Conservation (phyloP, 177 flowering plant genomes). For the Telopea speciosissima region DNA sequence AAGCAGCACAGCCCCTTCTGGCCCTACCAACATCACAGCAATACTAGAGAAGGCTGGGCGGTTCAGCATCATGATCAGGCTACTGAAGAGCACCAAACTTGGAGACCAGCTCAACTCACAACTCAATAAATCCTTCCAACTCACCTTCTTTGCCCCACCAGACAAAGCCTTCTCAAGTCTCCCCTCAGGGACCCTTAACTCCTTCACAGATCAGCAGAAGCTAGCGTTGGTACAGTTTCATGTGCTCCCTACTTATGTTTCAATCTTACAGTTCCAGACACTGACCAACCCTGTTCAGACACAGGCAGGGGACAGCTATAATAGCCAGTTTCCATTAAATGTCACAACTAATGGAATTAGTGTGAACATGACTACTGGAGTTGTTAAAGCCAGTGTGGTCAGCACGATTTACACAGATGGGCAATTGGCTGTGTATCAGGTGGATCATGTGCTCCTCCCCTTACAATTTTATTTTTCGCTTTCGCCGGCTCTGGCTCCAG, state of each 20-base stretch:
- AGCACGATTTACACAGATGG: slow-evolving; percentile 46
- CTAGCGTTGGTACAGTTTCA: slow-evolving; percentile 48
- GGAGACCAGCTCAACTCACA: too few species aligned
- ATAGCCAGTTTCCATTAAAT: slow-evolving; percentile 46
- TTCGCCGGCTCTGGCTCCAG: slow-evolving; percentile 29
- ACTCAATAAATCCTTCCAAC: too few species aligned
- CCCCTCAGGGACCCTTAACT: slow-evolving; percentile 45
- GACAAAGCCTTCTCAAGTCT: slow-evolving; percentile 45
- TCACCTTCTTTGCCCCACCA: slow-evolving; percentile 48
- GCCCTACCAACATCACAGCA: too few species aligned
- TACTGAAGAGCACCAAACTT: too few species aligned
- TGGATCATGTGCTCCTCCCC: slow-evolving; percentile 62
- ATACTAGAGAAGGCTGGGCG: too few species aligned
- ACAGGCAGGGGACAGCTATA: slow-evolving; percentile 43
- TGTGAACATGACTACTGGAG: slow-evolving; percentile 57
- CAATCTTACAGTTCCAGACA: slow-evolving; percentile 52
- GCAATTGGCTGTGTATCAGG: slow-evolving; percentile 59
- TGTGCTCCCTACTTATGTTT: slow-evolving; percentile 36
- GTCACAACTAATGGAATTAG: slow-evolving; percentile 48
- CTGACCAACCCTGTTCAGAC: slow-evolving; percentile 69
- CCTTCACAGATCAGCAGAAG: slow-evolving; percentile 39
- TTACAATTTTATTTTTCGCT: slow-evolving; percentile 35
- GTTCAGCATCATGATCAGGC: too few species aligned
- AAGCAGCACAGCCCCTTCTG: too few species aligned
- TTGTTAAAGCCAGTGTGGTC: slow-evolving; percentile 37